phyloP scores from a whole-genome alignment of 768 basidiomycete species.

The Infundibulicybe gibba region DNA sequence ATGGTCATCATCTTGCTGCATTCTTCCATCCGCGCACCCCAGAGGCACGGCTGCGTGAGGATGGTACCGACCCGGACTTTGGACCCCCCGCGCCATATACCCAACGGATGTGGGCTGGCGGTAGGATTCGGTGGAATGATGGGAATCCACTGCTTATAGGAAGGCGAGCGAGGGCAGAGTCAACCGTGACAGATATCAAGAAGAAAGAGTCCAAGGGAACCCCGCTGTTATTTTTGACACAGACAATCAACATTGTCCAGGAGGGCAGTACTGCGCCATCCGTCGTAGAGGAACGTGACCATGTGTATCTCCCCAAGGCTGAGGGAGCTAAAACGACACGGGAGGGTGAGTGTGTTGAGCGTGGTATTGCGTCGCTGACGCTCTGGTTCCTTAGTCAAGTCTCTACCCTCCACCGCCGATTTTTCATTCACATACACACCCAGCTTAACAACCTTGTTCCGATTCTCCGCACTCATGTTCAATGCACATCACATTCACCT shows the following conservation, averaged over 20 bases:
- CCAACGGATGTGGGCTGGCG: slow-evolving; percentile 81
- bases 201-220: slow-evolving; percentile 60
- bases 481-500: slow-evolving; percentile 86
- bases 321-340: slow-evolving; percentile 25
- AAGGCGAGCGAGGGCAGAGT: slow-evolving; percentile 41
- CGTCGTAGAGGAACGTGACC: slow-evolving; percentile 59
- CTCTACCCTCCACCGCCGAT: slow-evolving; percentile 42
- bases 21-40: slow-evolving; percentile 72
- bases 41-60: slow-evolving; percentile 51
- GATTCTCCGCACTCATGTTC: slow-evolving; percentile 84
- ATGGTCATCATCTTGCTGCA: slow-evolving; percentile 61
- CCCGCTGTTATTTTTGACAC: slow-evolving; percentile 76
- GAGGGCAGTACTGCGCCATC: slow-evolving; percentile 41
- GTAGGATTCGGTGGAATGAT: slow-evolving; percentile 60
- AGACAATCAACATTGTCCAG: slow-evolving; percentile 50
- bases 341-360: slow-evolving; percentile 33
- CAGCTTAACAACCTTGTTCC: slow-evolving; percentile 70
- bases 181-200: slow-evolving; percentile 46
- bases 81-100: slow-evolving; percentile 72
- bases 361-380: background rate
- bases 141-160: slow-evolving; percentile 49
- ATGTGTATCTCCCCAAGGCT: slow-evolving; percentile 53
- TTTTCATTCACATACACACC: slow-evolving; percentile 69
- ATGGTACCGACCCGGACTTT: slow-evolving; percentile 71
- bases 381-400: slow-evolving; percentile 38